Percentiles rank a stretch among this genome's conserved stretches.
phyloP scores from a whole-genome alignment of 495 filamentous ascomycete species.

The Geoglossum glabrum region DNA sequence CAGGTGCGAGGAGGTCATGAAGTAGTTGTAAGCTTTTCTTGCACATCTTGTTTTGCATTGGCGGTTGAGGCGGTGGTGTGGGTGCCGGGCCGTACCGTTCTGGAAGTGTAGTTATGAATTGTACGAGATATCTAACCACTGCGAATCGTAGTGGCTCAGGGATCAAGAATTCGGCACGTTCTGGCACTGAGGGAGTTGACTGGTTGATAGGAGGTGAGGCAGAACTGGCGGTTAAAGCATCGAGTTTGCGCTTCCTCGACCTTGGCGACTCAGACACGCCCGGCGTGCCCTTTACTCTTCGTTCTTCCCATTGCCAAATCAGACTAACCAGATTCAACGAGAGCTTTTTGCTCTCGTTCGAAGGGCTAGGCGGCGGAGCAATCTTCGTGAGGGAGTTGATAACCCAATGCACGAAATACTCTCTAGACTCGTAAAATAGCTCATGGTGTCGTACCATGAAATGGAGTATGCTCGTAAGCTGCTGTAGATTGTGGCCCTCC shows the following conservation, averaged over 20 bases:
- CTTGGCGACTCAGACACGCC: constrained; percentile 46
- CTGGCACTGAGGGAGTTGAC: constrained; percentile 27
- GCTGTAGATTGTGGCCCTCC: constrained; percentile 90
- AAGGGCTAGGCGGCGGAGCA: constrained; percentile 61
- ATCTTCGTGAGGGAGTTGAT: constrained; percentile 79
- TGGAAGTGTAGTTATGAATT: constrained; percentile 77
- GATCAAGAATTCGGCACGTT: constrained; percentile 48
- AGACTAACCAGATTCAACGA: constrained; percentile 75
- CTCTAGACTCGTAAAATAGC: constrained; percentile 85
- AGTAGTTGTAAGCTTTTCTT: constrained; percentile 68
- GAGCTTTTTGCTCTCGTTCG: constrained; percentile 81
- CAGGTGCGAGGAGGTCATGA: constrained; percentile 67
- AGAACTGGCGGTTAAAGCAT: constrained; percentile 19
- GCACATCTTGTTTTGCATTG: constrained; percentile 48
- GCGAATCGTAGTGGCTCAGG: constrained; percentile 43
- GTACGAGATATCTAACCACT: constrained; percentile 80
- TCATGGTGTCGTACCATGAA: constrained; percentile 85
- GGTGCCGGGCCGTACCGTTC: constrained; percentile 63
- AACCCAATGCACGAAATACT: constrained; percentile 73
- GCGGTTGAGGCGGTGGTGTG: constrained; percentile 16
- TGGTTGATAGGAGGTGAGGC: constrained; percentile 16
- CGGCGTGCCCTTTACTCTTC: constrained; percentile 37
- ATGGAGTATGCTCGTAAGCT: constrained; percentile 92
- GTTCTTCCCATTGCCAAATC: constrained; percentile 85
- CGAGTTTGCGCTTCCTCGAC: constrained; percentile 55